Evolutionary conservation across 208 protist genomes (phyloP).

Genomic region (Leishmania aethiopica): DNA sequence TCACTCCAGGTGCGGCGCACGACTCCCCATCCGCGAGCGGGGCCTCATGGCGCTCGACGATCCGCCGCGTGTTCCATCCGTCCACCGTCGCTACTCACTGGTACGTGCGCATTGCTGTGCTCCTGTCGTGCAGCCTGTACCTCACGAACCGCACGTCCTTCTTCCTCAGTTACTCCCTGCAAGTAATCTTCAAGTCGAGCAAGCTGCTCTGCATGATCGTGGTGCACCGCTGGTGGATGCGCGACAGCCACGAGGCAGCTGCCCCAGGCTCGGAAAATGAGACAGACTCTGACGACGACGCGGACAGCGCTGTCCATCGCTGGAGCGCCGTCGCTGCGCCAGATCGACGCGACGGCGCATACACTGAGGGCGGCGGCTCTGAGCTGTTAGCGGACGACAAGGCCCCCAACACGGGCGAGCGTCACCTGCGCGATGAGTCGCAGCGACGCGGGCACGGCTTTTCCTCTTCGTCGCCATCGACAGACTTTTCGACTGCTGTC

Average conservation of each 20-base stretch:
- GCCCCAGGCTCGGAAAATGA: not conserved
- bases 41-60: not conserved
- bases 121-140: constrained; percentile 48
- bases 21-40: not conserved
- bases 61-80: constrained; percentile 11
- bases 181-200: constrained; percentile 70
- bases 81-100: constrained; percentile 37
- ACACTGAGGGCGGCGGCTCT: not conserved
- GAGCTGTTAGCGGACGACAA: not conserved
- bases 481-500: not conserved
- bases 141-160: constrained; percentile 52
- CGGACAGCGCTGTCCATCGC: not conserved
- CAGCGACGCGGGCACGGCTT: not conserved
- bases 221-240: constrained; percentile 31
- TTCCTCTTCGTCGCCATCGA: not conserved
- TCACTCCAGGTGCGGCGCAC: not conserved
- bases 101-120: constrained; percentile 51
- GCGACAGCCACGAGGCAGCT: not conserved
- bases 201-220: constrained; percentile 61
- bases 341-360: not conserved
- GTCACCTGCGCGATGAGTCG: not conserved
- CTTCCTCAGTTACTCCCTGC: constrained; percentile 51
- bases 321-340: not conserved
- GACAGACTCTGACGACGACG: not conserved
- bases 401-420: not conserved